phyloP scores from a whole-genome alignment of 257 asterid genomes.

The Nicotiana benthamiana region DNA sequence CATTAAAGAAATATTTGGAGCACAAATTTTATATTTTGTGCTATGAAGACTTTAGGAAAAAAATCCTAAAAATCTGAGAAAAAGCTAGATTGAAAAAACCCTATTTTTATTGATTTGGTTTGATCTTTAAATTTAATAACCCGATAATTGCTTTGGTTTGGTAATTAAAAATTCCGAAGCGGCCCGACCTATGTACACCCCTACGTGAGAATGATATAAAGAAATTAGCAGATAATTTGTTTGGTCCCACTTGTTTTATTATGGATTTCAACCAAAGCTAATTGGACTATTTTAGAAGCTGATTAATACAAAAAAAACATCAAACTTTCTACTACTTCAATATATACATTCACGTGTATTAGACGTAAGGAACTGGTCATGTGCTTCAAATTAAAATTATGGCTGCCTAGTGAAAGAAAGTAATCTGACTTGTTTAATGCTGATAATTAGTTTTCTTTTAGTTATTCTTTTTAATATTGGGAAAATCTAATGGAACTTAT shows the following conservation, averaged over 20 bases:
- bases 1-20: too few species aligned
- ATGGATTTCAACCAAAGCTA: slow-evolving; percentile 10
- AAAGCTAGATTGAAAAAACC: too few species aligned
- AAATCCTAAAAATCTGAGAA: too few species aligned
- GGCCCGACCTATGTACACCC: too few species aligned
- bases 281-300: slow-evolving; percentile 1
- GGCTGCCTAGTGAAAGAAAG: not conserved
- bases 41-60: too few species aligned
- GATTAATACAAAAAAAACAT: not conserved
- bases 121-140: too few species aligned
- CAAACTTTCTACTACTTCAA: not conserved
- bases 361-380: too few species aligned
- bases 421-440: slow-evolving; percentile 6
- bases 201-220: too few species aligned
- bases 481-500: not conserved
- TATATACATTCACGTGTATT: slow-evolving; percentile 5
- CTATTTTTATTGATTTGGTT: too few species aligned
- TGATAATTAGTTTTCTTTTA: not conserved
- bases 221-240: slow-evolving; percentile 28
- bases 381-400: not conserved
- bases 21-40: too few species aligned
- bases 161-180: too few species aligned
- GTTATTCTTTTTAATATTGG: not conserved
- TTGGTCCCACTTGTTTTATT: slow-evolving; percentile 13
- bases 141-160: too few species aligned